Base-by-base conservation (phyloP, 345 rosid species). In the Hirschfeldia incana region DNA sequence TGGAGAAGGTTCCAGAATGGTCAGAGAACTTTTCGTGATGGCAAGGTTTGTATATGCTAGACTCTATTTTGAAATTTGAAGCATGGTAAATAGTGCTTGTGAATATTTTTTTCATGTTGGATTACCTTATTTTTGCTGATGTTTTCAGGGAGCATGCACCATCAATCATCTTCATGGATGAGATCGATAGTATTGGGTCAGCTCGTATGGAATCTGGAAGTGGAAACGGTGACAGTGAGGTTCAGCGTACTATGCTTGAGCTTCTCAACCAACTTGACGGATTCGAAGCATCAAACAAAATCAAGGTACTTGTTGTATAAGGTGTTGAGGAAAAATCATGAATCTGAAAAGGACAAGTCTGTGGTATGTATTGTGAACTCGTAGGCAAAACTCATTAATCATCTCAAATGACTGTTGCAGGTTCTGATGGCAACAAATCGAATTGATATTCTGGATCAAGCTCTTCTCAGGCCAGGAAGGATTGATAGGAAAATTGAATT, bases 131-230 rank as follows among this genome's bases (percentile, higher is more conserved):
- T 11, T 70, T 12, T 57, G 26, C 17, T 10, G 2, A 7, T 71
- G 73, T 5, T 34, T 62, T 60, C 80, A 96, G 97, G 91, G 99
- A 96, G 78, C 99, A 96, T 64, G 92, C 94, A 65, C 99, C 99
- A 42, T 96, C 99, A 2, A 96, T 93, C 78, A 96, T 96, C 65
- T 96, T 92, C 83, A 96, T 96, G 99, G 98, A 96, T 63, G 98
- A 92, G 83, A 96, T 96, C 3, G 99, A 96, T 77, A 93, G 99
- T 77, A 96, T 96, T 15, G 99, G 98, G 75, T 96, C 99, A 75
- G 92, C 99, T 74, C 89, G 99, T 81, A 96, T 96, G 98, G 99
- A 96, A 82, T 96, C 99, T 85, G 99, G 99, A 33, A 96, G 99
- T 81, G 98, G 99, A 51, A 96, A 90, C 75, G 97, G 99, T 57